phyloP scores from a whole-genome alignment of 345 rosid genomes.

The Hibiscus tridactylites region DNA sequence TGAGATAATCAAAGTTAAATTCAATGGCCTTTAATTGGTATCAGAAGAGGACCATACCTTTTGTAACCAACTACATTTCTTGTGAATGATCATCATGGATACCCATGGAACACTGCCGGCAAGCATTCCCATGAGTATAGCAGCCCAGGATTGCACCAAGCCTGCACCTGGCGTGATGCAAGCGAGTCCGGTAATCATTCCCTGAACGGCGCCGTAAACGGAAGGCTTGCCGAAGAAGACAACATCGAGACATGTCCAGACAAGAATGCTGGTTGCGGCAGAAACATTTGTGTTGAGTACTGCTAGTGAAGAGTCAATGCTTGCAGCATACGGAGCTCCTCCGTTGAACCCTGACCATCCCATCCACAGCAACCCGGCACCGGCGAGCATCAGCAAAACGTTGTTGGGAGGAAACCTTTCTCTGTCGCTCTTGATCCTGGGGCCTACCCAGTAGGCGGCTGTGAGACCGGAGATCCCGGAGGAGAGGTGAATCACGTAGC shows the following conservation, averaged over 20 bases:
- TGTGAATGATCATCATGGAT: constrained; percentile 93
- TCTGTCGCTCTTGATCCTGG: constrained; percentile 63
- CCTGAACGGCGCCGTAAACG: constrained; percentile 88
- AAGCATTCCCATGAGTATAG: constrained; percentile 63
- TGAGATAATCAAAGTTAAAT: neutral
- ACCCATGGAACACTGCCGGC: constrained; percentile 92
- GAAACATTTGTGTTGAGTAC: constrained; percentile 70
- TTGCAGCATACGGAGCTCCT: constrained; percentile 88
- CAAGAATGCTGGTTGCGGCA: constrained; percentile 88
- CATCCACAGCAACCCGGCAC: constrained; percentile 91
- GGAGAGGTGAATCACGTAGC: constrained; percentile 72
- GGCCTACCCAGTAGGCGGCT: constrained; percentile 89
- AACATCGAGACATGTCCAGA: constrained; percentile 85
- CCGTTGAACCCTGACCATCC: constrained; percentile 99
- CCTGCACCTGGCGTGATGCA: constrained; percentile 96
- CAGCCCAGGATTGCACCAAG: constrained; percentile 86
- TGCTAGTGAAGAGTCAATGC: constrained; percentile 54
- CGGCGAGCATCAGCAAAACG: constrained; percentile 83
- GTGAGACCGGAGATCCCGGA: constrained; percentile 74
- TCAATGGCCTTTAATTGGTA: neutral
- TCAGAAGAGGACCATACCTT: constrained; percentile 24
- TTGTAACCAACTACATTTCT: constrained; percentile 53
- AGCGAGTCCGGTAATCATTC: constrained; percentile 87
- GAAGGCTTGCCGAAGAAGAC: constrained; percentile 84
- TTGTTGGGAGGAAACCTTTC: constrained; percentile 95